phyloP scores from a whole-genome alignment of 257 asterid species.

The Capsicum baccatum region DNA sequence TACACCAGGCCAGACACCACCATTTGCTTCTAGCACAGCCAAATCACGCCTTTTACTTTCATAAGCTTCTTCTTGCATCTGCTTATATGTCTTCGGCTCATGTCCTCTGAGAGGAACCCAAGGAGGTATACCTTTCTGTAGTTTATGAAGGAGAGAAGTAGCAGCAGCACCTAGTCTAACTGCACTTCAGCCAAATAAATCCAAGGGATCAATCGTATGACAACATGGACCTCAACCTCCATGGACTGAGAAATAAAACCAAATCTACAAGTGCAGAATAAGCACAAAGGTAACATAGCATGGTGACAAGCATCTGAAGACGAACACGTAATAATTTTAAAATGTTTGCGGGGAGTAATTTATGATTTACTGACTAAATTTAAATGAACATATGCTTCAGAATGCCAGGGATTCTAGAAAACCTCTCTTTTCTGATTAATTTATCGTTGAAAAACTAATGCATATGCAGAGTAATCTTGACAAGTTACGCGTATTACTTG shows the following conservation, averaged over 20 bases:
- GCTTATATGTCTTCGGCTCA: conserved; percentile 84
- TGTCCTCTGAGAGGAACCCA: conserved; percentile 98
- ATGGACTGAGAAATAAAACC: not conserved
- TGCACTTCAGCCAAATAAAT: conserved; percentile 45
- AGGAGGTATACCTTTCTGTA: conserved; percentile 90
- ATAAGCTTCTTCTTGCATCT: conserved; percentile 86
- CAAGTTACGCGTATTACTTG: not conserved
- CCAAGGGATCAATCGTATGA: not conserved
- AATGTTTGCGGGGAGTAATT: not conserved
- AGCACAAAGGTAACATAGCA: not conserved
- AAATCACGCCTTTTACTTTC: conserved; percentile 85
- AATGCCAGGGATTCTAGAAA: not conserved
- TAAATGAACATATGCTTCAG: not conserved
- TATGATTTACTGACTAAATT: not conserved
- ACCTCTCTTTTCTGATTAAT: not conserved
- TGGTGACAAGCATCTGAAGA: not conserved
- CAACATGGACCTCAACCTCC: not conserved
- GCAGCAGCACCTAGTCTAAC: conserved; percentile 93
- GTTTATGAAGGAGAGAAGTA: conserved; percentile 82
- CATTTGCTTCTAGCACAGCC: conserved; percentile 85
- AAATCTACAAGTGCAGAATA: not conserved
- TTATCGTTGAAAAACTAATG: not conserved
- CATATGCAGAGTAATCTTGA: not conserved
- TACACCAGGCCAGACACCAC: conserved; percentile 91
- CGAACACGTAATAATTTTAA: not conserved